Conservation (phyloP, 2,329 filamentous ascomycete genomes). For the Chalaropsis thielavioides region DNA sequence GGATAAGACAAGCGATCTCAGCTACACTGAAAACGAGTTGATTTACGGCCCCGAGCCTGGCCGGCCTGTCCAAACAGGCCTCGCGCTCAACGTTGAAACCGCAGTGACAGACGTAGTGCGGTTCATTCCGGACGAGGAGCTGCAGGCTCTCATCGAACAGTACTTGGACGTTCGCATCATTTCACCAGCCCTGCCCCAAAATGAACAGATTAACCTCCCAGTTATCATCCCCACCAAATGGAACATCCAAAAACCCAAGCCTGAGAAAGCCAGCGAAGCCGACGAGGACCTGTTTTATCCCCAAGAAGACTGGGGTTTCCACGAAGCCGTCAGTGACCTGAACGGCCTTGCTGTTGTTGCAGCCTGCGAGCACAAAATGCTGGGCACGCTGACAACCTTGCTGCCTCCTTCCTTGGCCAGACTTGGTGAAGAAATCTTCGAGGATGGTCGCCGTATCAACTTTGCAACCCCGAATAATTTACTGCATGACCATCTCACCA, state of each 20-base stretch:
- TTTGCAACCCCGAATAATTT: background rate
- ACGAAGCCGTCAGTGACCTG: conserved; percentile 23
- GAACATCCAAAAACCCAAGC: conserved; percentile 3
- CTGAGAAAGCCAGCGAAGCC: background rate
- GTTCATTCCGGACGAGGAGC: conserved; percentile 21
- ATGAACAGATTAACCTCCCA: conserved; percentile 19
- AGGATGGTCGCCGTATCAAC: background rate
- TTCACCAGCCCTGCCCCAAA: conserved; percentile 3
- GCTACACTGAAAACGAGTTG: background rate
- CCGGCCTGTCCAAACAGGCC: background rate
- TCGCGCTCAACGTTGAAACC: background rate
- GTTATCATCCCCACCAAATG: conserved; percentile 18
- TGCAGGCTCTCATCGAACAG: conserved; percentile 18
- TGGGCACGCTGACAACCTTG: conserved; percentile 20
- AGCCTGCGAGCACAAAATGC: conserved; percentile 20
- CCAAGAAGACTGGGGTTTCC: conserved; percentile 12
- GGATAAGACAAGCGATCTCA: conserved; percentile 10
- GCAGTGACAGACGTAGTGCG: conserved; percentile 21
- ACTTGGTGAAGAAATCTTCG: too few species aligned
- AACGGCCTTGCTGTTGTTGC: conserved; percentile 23
- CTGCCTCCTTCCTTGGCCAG: background rate
- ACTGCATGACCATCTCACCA: background rate
- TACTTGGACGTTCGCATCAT: conserved; percentile 19
- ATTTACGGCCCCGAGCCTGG: conserved; percentile 7
- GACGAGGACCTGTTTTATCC: conserved; percentile 8